A percentile compares a stretch with the other conserved stretches of the same genome.
Conservation (phyloP, 2,329 filamentous ascomycete genomes). For the Lecanoromycetidae sp. region DNA sequence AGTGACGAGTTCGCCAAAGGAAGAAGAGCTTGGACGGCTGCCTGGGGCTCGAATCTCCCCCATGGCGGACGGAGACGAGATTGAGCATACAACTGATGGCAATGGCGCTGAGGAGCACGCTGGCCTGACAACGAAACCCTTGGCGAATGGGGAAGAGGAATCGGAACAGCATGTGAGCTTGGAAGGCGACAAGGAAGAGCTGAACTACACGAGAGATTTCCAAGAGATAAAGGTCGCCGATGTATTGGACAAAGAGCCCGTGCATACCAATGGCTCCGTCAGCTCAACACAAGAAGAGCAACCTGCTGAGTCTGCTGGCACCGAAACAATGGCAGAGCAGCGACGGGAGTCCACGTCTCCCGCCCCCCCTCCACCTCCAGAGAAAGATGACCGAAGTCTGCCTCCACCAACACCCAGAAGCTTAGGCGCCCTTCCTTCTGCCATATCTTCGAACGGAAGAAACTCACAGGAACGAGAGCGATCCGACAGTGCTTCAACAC, state of each 20-base stretch:
- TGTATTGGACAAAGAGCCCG: not conserved
- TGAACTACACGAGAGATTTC: constrained; percentile 24
- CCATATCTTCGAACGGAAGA: constrained; percentile 7
- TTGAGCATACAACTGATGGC: not conserved
- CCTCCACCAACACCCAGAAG: not conserved
- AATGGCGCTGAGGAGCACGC: not conserved
- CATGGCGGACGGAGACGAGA: constrained; percentile 13
- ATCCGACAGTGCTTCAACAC: constrained; percentile 29
- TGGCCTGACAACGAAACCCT: not conserved
- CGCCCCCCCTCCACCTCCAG: constrained; percentile 12
- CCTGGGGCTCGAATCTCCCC: constrained; percentile 6
- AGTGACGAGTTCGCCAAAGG: not conserved
- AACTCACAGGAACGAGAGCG: constrained; percentile 23
- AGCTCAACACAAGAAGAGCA: not conserved
- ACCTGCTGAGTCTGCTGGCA: not conserved
- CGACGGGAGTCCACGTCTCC: not conserved
- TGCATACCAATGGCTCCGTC: not conserved
- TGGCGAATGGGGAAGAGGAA: not conserved
- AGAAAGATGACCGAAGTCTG: constrained; percentile 12
- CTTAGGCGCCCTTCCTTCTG: constrained; percentile 4
- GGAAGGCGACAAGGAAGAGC: constrained; percentile 23
- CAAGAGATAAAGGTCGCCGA: constrained; percentile 23
- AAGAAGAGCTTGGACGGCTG: constrained; percentile 11
- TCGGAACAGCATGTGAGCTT: not conserved
- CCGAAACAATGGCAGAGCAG: not conserved